phyloP scores from a whole-genome alignment of 2,329 filamentous ascomycete species.

The Sporothrix brunneoviolacea region DNA sequence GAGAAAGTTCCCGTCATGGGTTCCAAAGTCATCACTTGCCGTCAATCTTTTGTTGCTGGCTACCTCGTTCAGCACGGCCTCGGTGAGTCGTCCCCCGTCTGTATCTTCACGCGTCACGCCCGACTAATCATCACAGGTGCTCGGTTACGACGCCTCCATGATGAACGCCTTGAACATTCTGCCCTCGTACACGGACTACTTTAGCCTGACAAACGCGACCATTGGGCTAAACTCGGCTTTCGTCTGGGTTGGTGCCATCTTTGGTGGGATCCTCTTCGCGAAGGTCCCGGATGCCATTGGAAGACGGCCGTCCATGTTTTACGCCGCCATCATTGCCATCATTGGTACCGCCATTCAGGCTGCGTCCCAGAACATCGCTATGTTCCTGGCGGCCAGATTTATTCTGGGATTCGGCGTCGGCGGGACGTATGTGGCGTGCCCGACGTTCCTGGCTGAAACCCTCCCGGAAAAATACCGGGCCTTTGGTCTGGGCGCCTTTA shows the following conservation, averaged over 20 bases:
- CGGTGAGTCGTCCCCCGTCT: no score
- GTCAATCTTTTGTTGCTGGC: no score
- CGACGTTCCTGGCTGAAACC: slow-evolving; percentile 41
- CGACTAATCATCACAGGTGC: no score
- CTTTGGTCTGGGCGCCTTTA: no score
- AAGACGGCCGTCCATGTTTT: background rate
- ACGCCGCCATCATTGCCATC: background rate
- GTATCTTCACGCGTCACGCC: no score
- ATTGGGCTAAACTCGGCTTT: slow-evolving; percentile 47
- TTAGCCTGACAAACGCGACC: slow-evolving; percentile 1
- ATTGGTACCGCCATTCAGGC: slow-evolving; percentile 39
- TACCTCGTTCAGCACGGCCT: no score
- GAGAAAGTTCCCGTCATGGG: no score
- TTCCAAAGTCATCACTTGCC: no score
- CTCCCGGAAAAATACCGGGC: no score
- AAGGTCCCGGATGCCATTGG: background rate
- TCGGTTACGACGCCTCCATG: slow-evolving; percentile 1
- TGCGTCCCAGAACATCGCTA: slow-evolving; percentile 32
- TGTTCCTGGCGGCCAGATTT: slow-evolving; percentile 38
- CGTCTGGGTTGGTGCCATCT: slow-evolving; percentile 42
- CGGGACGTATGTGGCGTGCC: slow-evolving; percentile 35
- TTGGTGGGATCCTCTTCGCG: slow-evolving; percentile 33
- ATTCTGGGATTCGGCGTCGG: slow-evolving; percentile 39
- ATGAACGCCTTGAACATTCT: slow-evolving; percentile 1
- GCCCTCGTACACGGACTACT: slow-evolving; percentile 8